Base-by-base conservation (phyloP, 768 basidiomycete species). In the Cystobasidium onofrii region DNA sequence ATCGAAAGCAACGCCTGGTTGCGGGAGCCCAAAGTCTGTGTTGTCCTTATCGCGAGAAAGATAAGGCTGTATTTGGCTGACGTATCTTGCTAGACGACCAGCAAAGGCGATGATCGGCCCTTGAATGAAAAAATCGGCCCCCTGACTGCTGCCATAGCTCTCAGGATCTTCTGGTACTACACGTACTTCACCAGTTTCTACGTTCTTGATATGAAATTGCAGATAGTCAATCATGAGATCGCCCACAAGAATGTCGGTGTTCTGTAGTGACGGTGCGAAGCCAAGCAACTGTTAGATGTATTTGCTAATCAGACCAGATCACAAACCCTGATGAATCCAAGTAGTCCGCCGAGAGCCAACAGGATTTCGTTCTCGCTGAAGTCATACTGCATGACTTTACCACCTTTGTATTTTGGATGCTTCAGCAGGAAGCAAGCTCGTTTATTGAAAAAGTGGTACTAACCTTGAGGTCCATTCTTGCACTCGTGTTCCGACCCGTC, bases 11-110 rank as follows among this genome's bases (percentile, higher is more conserved):
- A 67, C 27, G 13, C 65, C 65, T 9, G 65, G 65, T 18, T 43
- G 43, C 13, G 65, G 65, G 33, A 46, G 29, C 10, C 65, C 65
- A 31, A 67, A 67, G 29, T 67, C 65, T 6, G 13, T 44, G 25
- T 67, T 50, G 15, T 43, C 39, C 25, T 52, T 67, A 2, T 67
- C 65, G 18, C 36, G 25, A 17, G 44, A 10, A 10, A 67, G 23
- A 29, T 67, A 67, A 4, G 65, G 65, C 44, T 67, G 65, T 17
- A 67, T 67, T 39, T 67, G 65, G 65, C 65, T 33, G 12, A 67
- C 43, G 25, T 67, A 67, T 25, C 65, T 50, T 7, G 65, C 65
- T 18, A 46, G 12, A 25, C 65, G 65, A 29, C 65, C 65, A 4
- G 65, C 39, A 39, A 67, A 67, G 1, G 65, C 65, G 17, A 67